Percentiles rank a stretch among this genome's conserved stretches.
Conservation (phyloP, 768 basidiomycete genomes). For the Albatrellus ellisii region DNA sequence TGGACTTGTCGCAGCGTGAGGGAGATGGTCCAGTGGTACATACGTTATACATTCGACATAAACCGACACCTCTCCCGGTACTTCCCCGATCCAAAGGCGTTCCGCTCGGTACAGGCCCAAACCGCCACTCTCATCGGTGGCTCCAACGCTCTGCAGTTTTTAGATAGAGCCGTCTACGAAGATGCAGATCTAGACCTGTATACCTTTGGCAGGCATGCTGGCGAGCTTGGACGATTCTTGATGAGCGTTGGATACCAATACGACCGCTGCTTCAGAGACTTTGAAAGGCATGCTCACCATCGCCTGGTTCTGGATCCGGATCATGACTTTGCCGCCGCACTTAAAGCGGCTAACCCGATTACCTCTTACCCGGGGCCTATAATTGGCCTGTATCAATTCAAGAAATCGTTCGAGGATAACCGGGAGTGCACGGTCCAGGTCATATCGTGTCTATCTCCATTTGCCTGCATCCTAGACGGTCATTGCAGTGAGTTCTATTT, state of each 20-base stretch:
- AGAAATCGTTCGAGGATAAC: background rate
- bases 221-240: background rate
- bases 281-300: too few species aligned
- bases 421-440: background rate
- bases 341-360: background rate
- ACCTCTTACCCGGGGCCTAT: background rate
- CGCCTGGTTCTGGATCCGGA: too few species aligned
- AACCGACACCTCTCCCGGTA: constrained; percentile 24
- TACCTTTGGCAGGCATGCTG: background rate
- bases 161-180: constrained; percentile 30
- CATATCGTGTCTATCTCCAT: background rate
- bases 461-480: background rate
- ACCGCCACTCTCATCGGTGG: constrained; percentile 39
- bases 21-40: constrained; percentile 14
- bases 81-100: constrained; percentile 24
- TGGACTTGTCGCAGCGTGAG: background rate
- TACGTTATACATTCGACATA: constrained; percentile 21
- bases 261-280: background rate
- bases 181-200: constrained; percentile 36
- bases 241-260: background rate
- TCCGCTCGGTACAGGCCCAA: constrained; percentile 28
- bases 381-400: background rate
- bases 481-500: background rate
- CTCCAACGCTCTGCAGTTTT: constrained; percentile 38
- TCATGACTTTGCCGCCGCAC: background rate